These are phyloP conservation scores for Taphrina wiesneri DNA, from an alignment of 1,139 yeast genomes.

Conservation along the genomic window DNA sequence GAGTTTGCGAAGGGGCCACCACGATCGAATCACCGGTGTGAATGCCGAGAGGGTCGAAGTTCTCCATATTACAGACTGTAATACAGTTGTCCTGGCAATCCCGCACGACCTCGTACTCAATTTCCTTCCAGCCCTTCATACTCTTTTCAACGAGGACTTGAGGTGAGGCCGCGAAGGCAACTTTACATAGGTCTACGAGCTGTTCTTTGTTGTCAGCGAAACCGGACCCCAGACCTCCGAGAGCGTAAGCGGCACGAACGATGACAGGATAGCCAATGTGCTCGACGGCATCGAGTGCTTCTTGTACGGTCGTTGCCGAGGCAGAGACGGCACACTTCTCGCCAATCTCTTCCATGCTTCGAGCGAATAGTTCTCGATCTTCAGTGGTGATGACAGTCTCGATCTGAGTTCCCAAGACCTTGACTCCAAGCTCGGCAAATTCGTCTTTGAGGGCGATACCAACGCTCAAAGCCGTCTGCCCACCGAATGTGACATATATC, in stretches of 20 bases:
- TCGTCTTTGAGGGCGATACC: slow-evolving; percentile 96
- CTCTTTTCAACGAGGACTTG: slow-evolving; percentile 94
- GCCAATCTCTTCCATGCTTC: slow-evolving; percentile 89
- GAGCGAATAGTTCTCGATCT: slow-evolving; percentile 93
- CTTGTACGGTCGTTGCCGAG: slow-evolving; percentile 75
- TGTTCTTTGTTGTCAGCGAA: slow-evolving; percentile 90
- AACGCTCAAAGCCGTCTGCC: slow-evolving; percentile 94
- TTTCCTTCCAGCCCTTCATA: slow-evolving; percentile 99
- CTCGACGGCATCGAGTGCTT: slow-evolving; percentile 81
- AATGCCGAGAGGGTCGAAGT: slow-evolving; percentile 96
- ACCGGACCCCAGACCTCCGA: slow-evolving; percentile 98
- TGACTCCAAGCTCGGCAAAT: slow-evolving; percentile 85
- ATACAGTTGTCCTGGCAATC: slow-evolving; percentile 97
- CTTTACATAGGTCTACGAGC: slow-evolving; percentile 77
- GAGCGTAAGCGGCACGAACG: slow-evolving; percentile 95
- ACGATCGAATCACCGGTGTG: slow-evolving; percentile 99
- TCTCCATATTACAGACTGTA: slow-evolving; percentile 98
- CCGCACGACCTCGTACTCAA: slow-evolving; percentile 97
- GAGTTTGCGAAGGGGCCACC: slow-evolving; percentile 97
- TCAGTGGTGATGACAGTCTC: slow-evolving; percentile 96
- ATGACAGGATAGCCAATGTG: slow-evolving; percentile 93
- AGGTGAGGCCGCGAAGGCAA: slow-evolving; percentile 94
- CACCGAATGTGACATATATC: slow-evolving; percentile 95
- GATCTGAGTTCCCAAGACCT: slow-evolving; percentile 94
- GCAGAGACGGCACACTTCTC: slow-evolving; percentile 94